phyloP scores from a whole-genome alignment of 768 basidiomycete species.

The Phaeolepiota aurea region DNA sequence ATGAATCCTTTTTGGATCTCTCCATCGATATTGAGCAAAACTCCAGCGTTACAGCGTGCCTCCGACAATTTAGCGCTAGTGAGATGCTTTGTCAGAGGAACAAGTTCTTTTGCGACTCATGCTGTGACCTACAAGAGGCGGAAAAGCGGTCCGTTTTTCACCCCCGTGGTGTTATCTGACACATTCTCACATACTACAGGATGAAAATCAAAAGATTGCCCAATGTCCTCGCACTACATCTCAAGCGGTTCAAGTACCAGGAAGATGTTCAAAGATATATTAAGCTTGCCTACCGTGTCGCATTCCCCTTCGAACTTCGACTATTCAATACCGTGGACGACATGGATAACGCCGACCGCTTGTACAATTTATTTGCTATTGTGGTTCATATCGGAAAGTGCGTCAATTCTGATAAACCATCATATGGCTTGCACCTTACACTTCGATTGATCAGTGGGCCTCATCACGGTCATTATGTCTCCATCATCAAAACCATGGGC shows the following conservation, averaged over 20 bases:
- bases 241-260: conserved; percentile 99
- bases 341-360: conserved; percentile 79
- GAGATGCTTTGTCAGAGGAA: conserved; percentile 98
- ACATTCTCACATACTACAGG: conserved; percentile 30
- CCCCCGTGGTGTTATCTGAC: conserved; percentile 5
- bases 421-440: too few relatives aligned
- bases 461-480: conserved; percentile 98
- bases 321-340: conserved; percentile 97
- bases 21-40: conserved; percentile 99
- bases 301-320: conserved; percentile 90
- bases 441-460: conserved; percentile 56
- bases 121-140: conserved; percentile 94
- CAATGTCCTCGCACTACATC: conserved; percentile 88
- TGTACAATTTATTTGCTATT: conserved; percentile 93
- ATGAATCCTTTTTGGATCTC: conserved; percentile 96
- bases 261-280: conserved; percentile 86
- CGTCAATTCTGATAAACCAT: conserved; percentile 29
- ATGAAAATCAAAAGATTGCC: conserved; percentile 99
- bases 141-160: conserved; percentile 72
- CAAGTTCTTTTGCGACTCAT: conserved; percentile 97
- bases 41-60: conserved; percentile 91
- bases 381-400: conserved; percentile 99
- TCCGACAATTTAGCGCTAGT: conserved; percentile 92
- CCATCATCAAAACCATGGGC: conserved; percentile 81
- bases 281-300: conserved; percentile 94